Percentiles rank a stretch among this genome's conserved stretches.
phyloP scores from a whole-genome alignment of 2,329 filamentous ascomycete genomes.

The Monosporascus ibericus region DNA sequence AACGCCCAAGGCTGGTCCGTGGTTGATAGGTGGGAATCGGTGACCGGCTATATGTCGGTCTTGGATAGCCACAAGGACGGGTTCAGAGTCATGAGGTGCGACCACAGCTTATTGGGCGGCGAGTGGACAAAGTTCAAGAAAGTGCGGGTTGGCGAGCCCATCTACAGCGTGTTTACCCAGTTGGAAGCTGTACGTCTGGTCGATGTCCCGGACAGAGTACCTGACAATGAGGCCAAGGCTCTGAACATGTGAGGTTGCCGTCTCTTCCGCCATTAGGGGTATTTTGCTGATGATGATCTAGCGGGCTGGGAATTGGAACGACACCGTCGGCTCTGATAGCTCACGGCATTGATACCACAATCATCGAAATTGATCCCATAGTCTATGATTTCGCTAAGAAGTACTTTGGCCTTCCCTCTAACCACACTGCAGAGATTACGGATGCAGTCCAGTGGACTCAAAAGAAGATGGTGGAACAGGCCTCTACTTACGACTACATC shows the following conservation, averaged over 20 bases:
- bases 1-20: constrained; percentile 63
- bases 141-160: constrained; percentile 65
- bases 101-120: constrained; percentile 89
- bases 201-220: constrained; percentile 46
- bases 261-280: background rate
- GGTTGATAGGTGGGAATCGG: constrained; percentile 75
- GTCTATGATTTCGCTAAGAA: constrained; percentile 77
- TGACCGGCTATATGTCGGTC: constrained; percentile 90
- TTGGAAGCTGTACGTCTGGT: constrained; percentile 85
- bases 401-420: constrained; percentile 73
- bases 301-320: constrained; percentile 87
- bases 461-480: constrained; percentile 33
- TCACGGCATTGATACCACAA: constrained; percentile 86
- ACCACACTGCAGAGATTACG: constrained; percentile 73
- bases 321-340: constrained; percentile 79
- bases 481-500: constrained; percentile 75
- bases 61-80: constrained; percentile 65
- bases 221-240: constrained; percentile 66
- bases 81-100: constrained; percentile 82
- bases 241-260: constrained; percentile 69
- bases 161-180: constrained; percentile 95
- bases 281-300: constrained; percentile 30
- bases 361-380: constrained; percentile 89
- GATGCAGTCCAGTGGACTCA: constrained; percentile 72
- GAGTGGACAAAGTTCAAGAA: constrained; percentile 67